Evolutionary conservation across 192 early-diverging fungal species (phyloP), one percentile per base, ranked within the genome.

Genomic region (Coemansia sp.): DNA sequence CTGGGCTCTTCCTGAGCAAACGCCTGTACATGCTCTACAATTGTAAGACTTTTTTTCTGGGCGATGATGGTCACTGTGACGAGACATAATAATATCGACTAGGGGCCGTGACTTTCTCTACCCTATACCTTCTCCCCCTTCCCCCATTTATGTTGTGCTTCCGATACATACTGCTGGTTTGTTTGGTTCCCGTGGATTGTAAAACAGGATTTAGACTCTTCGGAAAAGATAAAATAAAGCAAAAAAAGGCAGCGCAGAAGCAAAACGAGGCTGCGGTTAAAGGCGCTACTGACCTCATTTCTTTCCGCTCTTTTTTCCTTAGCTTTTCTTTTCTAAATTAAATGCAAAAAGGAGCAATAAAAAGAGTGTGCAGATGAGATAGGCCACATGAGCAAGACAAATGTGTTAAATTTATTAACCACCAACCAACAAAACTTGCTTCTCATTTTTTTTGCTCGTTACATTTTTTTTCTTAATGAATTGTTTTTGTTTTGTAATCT

Each of bases 261-360:
- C 5, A 12, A 48, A 48, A 15, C 45, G 17, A 48, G 45, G 45
- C 45, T 12, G 12, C 17, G 45, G 45, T 48, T 48, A 15, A 48
- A 12, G 17, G 17, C 17, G 45, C 45, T 48, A 15, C 45, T 48
- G 45, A 48, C 45, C 45, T 48, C 17, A 15, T 15, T 15, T 48
- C 14, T 48, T 12, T 15, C 0, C 54, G 28, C 18, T 22, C 3
- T 22, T 56, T 15, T 56, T 33, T 33, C 28, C 33, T 56, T 22
- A 11, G 33, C 54, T 56, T 56, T 56, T 56, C 7, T 15, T 61
- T 45, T 43, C 17, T 61, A 61, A 43, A 61, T 61, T 61, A 39
- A 61, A 61, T 61, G 57, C 57, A 36, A 59, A 59, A 36, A 48
- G 45, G 45, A 48, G 45, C 45, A 48, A 56, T 22, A 14, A 56